Base-by-base conservation (phyloP, 306 rosid species). In the Cucurbita moschata region DNA sequence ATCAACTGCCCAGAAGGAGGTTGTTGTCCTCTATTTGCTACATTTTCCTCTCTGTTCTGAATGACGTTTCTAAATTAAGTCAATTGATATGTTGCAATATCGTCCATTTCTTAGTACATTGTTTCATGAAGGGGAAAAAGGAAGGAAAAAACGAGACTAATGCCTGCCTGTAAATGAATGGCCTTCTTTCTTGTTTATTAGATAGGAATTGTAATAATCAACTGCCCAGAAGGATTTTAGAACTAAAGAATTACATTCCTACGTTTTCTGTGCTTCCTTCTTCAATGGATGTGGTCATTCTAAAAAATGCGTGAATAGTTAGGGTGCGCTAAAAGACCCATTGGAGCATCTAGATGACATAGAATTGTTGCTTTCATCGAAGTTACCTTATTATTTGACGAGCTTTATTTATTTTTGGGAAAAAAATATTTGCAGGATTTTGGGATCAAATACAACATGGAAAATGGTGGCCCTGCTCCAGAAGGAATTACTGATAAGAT, bases 381-480 rank as follows among this genome's bases (percentile, higher is more conserved):
- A 16, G 49, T 5, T 6, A 47, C 18, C 49, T 15, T 38, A 55
- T 39, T 40, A 8, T 60, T 30, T 64, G 44, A 9, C 75, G 77
- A 23, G 39, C 50, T 77, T 68, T 62, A 37, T 40, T 73, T 57
- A 44, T 52, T 26, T 74, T 9, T 11, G 50, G 37, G 0, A 44
- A 68, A 26, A 5, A 68, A 67, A 66, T 51, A 26, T n/a, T 73
- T 79, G 84, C 90, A 95, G 99, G 99, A 95, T 83, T 95, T 95
- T 81, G 99, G 99, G 58, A 87, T 95, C 67, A 95, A 95, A 72
- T 95, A 91, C 86, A 95, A 95, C 84, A 95, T 95, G 99, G 99
- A 85, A 83, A 95, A 95, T 75, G 99, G 99, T 74, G 99, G 99
- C 72, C 99, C 99, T 68, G 96, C 99, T 77, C 99, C 97, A 0